Conservation (phyloP, 768 basidiomycete species). For the Suillus alpinus region DNA sequence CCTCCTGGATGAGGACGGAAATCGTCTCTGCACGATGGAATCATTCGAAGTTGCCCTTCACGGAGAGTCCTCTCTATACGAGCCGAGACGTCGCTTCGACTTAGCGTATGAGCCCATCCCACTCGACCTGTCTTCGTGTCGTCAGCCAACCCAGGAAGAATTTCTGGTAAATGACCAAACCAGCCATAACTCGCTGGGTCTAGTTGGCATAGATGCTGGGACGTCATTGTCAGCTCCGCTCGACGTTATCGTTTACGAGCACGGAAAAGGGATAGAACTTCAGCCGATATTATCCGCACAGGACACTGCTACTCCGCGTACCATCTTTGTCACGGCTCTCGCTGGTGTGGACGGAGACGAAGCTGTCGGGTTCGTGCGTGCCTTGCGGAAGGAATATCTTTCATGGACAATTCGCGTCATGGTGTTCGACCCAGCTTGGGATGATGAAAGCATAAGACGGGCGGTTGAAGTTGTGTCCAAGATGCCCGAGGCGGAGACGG, state of each 20-base stretch:
- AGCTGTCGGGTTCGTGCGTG: conserved; percentile 29
- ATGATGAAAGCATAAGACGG: not conserved
- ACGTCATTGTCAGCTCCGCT: too few relatives aligned
- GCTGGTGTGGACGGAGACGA: conserved; percentile 29
- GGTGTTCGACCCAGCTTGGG: conserved; percentile 21
- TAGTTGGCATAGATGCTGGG: too few relatives aligned
- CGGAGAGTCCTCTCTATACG: not conserved
- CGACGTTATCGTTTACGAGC: too few relatives aligned
- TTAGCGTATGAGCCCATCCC: not conserved
- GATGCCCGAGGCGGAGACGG: not conserved
- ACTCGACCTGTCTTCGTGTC: not conserved
- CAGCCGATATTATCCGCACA: not conserved
- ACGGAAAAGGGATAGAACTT: not conserved
- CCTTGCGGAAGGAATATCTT: conserved; percentile 29
- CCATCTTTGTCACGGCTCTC: conserved; percentile 28
- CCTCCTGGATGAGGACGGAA: not conserved
- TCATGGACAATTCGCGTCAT: conserved; percentile 29
- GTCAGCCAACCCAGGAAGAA: not conserved
- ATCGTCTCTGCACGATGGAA: not conserved
- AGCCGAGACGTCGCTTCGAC: not conserved
- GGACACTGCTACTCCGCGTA: conserved; percentile 10
- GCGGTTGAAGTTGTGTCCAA: not conserved
- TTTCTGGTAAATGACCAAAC: too few relatives aligned
- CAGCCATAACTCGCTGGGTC: too few relatives aligned
- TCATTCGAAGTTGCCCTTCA: conserved; percentile 1